Evolutionary conservation across 345 rosid species (phyloP), one percentile per base, ranked within the genome.

Genomic region (Salix udensis): DNA sequence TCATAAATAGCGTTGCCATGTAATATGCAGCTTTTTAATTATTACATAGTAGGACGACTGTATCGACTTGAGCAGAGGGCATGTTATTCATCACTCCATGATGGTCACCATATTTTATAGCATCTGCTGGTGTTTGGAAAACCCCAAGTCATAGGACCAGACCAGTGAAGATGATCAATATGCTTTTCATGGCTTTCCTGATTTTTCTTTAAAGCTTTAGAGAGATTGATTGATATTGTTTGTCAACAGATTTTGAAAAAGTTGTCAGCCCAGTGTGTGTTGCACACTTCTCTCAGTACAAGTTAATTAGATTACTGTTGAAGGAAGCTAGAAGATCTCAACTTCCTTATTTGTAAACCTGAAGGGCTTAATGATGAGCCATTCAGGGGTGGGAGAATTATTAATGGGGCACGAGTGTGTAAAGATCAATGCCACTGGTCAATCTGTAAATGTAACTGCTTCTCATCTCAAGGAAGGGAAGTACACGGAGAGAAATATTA

Each of bases 221-320:
- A 37, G 7, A 67, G 31, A 76, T 74, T 81, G 21, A 61, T 66
- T 80, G 21, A 64, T 79, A 71, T 71, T 79, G 71, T 82, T 19
- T 72, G 15, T 68, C 31, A 34, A 66, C 87, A 95, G 99, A 93
- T 87, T 88, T 93, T 71, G 92, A 90, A 85, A 95, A 89, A 67
- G 68, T 88, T 74, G 84, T 89, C 76, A 95, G 98, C 84, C 98
- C 98, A 31, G 84, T 82, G 37, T 91, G 96, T 31, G 99, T 95
- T 83, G 93, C 96, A 9, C 99, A 95, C 85, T 93, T 89, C 85
- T 91, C 99, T 0, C 99, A 95, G 84, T 85, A 91, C 88, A 93
- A 93, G 67, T 77, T 96, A 78, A 88, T 74, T 44, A 77, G 87
- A 72, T n/a, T 91, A 68, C 78, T 93, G 68, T 90, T 92, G 76